These are phyloP conservation scores for Gynochthodes officinalis DNA, from an alignment of 257 asterid genomes.

Conservation along the genomic window DNA sequence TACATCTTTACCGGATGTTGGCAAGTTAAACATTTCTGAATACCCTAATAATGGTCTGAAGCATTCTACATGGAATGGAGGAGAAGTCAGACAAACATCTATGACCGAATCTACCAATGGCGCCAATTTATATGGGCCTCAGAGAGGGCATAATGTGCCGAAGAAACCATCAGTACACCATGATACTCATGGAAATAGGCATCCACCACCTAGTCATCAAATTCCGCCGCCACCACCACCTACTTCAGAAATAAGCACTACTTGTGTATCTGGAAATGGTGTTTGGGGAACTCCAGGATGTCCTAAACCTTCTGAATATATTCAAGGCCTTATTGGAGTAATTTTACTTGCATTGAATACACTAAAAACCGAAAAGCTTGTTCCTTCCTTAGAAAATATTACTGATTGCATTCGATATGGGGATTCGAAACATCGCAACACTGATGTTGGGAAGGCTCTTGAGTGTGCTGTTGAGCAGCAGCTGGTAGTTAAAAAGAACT, in stretches of 20 bases:
- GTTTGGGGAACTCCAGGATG: slow-evolving; percentile 70
- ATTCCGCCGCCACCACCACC: slow-evolving; percentile 30
- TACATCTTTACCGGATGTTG: slow-evolving; percentile 31
- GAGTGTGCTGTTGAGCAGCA: slow-evolving; percentile 75
- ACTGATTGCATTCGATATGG: slow-evolving; percentile 73
- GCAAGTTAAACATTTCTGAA: slow-evolving; percentile 33
- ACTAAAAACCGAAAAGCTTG: slow-evolving; percentile 69
- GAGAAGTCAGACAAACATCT: slow-evolving; percentile 59
- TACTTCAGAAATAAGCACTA: slow-evolving; percentile 35
- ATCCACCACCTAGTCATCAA: slow-evolving; percentile 44
- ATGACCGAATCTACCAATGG: slow-evolving; percentile 36
- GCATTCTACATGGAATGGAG: slow-evolving; percentile 34
- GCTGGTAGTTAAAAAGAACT: slow-evolving; percentile 61
- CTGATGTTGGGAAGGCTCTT: slow-evolving; percentile 86
- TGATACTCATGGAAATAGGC: slow-evolving; percentile 38
- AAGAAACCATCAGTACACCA: slow-evolving; percentile 38
- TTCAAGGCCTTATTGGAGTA: slow-evolving; percentile 77
- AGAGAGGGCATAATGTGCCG: slow-evolving; percentile 45
- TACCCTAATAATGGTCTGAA: slow-evolving; percentile 27
- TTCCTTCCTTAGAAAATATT: slow-evolving; percentile 86
- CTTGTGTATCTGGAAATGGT: slow-evolving; percentile 33
- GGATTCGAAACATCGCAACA: slow-evolving; percentile 56
- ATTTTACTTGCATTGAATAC: slow-evolving; percentile 76
- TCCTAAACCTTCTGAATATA: slow-evolving; percentile 65
- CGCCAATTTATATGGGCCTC: slow-evolving; percentile 32